These are phyloP conservation scores for Lactarius evosmus DNA, from an alignment of 768 basidiomycete genomes.

Conservation along the genomic window DNA sequence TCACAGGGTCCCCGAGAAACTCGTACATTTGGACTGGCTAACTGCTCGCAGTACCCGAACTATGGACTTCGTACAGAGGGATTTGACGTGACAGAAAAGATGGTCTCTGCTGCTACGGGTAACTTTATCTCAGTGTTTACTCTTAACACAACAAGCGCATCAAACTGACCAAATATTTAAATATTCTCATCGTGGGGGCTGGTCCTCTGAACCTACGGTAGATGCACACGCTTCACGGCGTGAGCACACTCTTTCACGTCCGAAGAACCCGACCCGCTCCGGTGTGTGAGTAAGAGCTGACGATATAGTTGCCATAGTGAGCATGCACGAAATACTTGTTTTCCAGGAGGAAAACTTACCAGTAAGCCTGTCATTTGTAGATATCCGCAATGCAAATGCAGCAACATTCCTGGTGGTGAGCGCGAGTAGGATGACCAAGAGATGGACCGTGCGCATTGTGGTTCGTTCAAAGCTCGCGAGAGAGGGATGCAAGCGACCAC, in stretches of 20 bases:
- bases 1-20: not conserved
- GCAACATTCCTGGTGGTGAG: not conserved
- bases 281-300: not conserved
- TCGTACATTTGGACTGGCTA: not conserved
- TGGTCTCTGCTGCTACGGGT: not conserved
- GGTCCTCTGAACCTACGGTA: not conserved
- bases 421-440: not conserved
- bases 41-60: not conserved
- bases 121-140: not conserved
- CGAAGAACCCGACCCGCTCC: not conserved
- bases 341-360: not conserved
- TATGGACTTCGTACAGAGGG: not conserved
- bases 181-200: not conserved
- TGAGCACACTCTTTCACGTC: not conserved
- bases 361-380: not conserved
- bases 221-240: not conserved
- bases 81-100: no score
- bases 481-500: not conserved
- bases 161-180: not conserved
- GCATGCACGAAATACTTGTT: not conserved
- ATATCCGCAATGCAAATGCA: not conserved
- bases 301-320: not conserved
- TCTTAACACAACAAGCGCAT: not conserved
- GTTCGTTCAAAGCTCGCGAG: not conserved
- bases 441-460: constrained; percentile 1